Evolutionary conservation across 2,329 filamentous ascomycete species (phyloP), one percentile per base, ranked within the genome.

Genomic region (Trichoderma asperellum): DNA sequence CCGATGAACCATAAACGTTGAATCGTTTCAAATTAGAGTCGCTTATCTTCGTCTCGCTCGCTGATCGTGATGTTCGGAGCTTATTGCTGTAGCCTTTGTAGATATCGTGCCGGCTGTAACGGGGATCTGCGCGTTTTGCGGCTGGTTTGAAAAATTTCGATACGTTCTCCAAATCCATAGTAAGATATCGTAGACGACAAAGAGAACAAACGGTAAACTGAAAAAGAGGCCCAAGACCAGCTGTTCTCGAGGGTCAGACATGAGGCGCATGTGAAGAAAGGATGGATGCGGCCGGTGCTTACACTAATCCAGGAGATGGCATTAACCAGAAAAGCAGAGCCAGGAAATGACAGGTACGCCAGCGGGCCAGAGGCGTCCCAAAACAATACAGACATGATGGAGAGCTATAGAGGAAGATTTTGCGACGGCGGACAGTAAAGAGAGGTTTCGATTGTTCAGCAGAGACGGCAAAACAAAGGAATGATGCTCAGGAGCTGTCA

Each of bases 141-240:
- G 60, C 35, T 37, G 53, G 40, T n/a, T 37, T 43, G 63, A 61
- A 69, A 73, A 68, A 67, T 27, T 75, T 69, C 73, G 76, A 69
- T 74, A 75, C 11, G 83, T 79, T 72, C 86, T 82, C 81, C 83
- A 88, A 52, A 85, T 71, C 85, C 86, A 88, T 35, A 88, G 79
- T 32, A 78, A 75, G 60, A 88, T 74, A 74, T 88, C 86, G 72
- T 86, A 82, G 35, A 81, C 70, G 68, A 88, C 79, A 35, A 87
- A 76, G n/a, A 81, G 75, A 35, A 82, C 69, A 35, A 86, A 76
- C 2, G 86, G 86, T 0, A 84, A 70, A 53, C 83, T 78, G 55
- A 86, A 81, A 11, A 83, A 76, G 0, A 86, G 75, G 43, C 84
- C 83, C 27, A 86, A 77, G 3, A 77, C 77, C 63, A 83, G 77